Evolutionary conservation across 495 filamentous ascomycete genomes (phyloP).

Genomic region (Neurospora terricola): DNA sequence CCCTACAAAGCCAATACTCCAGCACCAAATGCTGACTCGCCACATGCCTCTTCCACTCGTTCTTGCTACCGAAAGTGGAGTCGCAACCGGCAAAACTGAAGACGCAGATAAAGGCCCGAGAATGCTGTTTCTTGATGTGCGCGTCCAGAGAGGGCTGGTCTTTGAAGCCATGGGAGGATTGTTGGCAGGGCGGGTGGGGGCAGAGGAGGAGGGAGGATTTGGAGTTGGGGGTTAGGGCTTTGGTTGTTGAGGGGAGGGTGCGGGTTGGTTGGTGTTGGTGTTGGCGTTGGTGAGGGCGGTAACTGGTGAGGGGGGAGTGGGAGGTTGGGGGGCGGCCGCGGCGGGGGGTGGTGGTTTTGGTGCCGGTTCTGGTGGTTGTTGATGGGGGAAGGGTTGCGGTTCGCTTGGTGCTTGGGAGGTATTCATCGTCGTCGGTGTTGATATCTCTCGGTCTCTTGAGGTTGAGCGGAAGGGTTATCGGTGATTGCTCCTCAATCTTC

Average conservation of each 20-base stretch:
- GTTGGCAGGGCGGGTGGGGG: constrained; percentile 26
- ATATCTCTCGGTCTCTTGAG: neutral
- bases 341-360: neutral
- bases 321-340: neutral
- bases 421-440: constrained; percentile 9
- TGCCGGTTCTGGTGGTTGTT: neutral
- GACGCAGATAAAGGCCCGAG: constrained; percentile 66
- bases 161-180: constrained; percentile 32
- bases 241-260: neutral
- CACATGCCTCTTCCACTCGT: constrained; percentile 92
- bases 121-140: constrained; percentile 43
- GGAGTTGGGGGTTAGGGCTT: neutral
- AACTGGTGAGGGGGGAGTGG: neutral
- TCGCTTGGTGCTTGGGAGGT: constrained; percentile 9
- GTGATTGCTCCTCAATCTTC: constrained; percentile 15
- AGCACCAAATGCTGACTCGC: constrained; percentile 70
- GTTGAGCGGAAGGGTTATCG: constrained; percentile 11
- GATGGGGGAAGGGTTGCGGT: neutral
- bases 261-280: constrained; percentile 2
- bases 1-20: constrained; percentile 70
- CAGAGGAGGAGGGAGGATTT: constrained; percentile 9
- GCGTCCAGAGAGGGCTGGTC: constrained; percentile 30
- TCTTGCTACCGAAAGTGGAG: constrained; percentile 73
- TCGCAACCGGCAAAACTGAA: constrained; percentile 67
- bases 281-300: constrained; percentile 2